Conservation (phyloP, 2,329 filamentous ascomycete genomes). For the Ambrosiella cleistominuta region DNA sequence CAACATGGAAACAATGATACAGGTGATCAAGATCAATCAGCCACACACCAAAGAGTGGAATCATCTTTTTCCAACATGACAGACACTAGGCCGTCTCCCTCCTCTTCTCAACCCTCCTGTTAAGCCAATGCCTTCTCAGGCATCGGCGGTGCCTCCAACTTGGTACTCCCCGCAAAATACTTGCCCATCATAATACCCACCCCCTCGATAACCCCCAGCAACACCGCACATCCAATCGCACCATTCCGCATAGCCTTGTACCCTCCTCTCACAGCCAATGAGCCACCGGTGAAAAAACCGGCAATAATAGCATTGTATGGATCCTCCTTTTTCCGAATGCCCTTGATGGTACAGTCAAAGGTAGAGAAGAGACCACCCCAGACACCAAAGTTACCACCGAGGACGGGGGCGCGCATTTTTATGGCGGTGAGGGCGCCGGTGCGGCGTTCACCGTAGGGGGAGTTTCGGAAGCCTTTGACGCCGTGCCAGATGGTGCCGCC, state of each 20-base stretch:
- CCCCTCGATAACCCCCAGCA: conserved; percentile 91
- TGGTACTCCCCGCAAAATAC: conserved; percentile 81
- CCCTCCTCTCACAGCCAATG: conserved; percentile 80
- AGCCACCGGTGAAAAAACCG: conserved; percentile 88
- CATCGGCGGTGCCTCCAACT: conserved; percentile 42
- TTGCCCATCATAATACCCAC: conserved; percentile 91
- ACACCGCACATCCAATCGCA: conserved; percentile 85
- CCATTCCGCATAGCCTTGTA: conserved; percentile 85
- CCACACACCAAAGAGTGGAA: background rate
- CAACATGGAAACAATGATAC: background rate
- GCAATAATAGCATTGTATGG: conserved; percentile 96
- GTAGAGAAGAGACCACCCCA: conserved; percentile 95
- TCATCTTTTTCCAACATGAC: no score
- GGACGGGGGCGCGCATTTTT: conserved; percentile 88
- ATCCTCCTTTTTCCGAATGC: conserved; percentile 87
- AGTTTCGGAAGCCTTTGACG: conserved; percentile 85
- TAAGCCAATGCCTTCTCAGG: conserved; percentile 20
- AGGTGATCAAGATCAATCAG: background rate
- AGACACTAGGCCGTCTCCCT: no score
- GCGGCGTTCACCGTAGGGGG: conserved; percentile 79
- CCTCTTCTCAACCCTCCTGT: background rate
- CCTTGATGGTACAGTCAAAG: conserved; percentile 94
- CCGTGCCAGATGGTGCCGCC: conserved; percentile 87
- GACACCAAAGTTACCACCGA: conserved; percentile 94
- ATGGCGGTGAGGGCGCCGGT: conserved; percentile 94